Evolutionary conservation across 345 rosid genomes (phyloP).

Genomic region (Carallia brachiata): DNA sequence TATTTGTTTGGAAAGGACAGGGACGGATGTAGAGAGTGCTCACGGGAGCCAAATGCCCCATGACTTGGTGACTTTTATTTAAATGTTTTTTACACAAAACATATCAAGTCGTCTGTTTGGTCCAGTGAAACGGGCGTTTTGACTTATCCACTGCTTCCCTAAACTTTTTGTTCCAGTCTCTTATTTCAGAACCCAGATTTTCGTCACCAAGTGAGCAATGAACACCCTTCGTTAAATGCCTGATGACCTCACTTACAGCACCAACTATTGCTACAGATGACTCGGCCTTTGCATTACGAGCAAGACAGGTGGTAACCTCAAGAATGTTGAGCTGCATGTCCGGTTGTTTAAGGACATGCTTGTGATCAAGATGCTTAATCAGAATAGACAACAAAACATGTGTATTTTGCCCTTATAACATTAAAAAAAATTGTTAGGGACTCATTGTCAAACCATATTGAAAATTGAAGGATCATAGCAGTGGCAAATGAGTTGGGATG

Average conservation of each 20-base stretch:
- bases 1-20: too few relatives aligned
- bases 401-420: constrained; percentile 65
- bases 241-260: constrained; percentile 75
- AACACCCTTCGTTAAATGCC: constrained; percentile 86
- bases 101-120: too few relatives aligned
- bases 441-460: constrained; percentile 2
- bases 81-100: too few relatives aligned
- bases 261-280: constrained; percentile 76
- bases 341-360: constrained; percentile 75
- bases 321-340: constrained; percentile 74
- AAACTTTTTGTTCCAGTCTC: constrained; percentile 55
- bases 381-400: constrained; percentile 81
- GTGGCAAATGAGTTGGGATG: constrained; percentile 2
- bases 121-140: too few relatives aligned
- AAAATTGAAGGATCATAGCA: constrained; percentile 4
- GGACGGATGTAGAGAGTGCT: too few relatives aligned
- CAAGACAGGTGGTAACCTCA: constrained; percentile 70
- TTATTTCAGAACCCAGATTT: constrained; percentile 55
- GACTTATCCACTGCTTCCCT: constrained; percentile 70
- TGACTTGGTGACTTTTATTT: too few relatives aligned
- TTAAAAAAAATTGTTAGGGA: constrained; percentile 2
- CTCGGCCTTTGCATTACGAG: constrained; percentile 63
- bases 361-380: constrained; percentile 95
- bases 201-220: constrained; percentile 75
- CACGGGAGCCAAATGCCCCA: too few relatives aligned